phyloP scores from a whole-genome alignment of 2,329 filamentous ascomycete genomes.

The Davidsoniella eucalypti region DNA sequence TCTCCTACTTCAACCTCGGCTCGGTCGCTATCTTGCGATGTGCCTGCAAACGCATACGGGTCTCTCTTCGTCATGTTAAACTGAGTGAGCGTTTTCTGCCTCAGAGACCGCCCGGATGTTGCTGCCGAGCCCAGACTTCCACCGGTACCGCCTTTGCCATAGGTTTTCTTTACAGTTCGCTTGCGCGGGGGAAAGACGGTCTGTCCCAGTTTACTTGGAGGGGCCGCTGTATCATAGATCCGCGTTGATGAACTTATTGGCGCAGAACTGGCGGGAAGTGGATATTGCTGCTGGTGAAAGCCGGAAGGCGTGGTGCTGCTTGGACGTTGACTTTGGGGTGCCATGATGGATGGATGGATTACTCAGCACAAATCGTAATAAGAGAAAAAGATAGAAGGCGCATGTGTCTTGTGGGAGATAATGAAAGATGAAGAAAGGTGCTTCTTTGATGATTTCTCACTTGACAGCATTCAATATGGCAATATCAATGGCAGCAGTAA shows the following conservation, averaged over 20 bases:
- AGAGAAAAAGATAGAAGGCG: too few species aligned
- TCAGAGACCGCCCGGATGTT: constrained; percentile 14
- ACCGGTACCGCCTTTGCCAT: constrained; percentile 16
- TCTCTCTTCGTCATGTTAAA: constrained; percentile 8
- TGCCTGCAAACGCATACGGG: not conserved
- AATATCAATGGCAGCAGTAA: too few species aligned
- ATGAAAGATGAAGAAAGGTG: too few species aligned
- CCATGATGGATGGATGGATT: too few species aligned
- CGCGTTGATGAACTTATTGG: not conserved
- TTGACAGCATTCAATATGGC: too few species aligned
- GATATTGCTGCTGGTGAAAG: too few species aligned
- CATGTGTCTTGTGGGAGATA: too few species aligned
- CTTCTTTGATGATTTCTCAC: too few species aligned
- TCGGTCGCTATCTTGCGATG: not conserved
- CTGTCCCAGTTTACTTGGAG: constrained; percentile 19
- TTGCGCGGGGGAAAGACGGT: constrained; percentile 23
- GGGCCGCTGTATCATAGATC: not conserved
- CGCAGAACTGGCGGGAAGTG: too few species aligned
- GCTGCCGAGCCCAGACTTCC: not conserved
- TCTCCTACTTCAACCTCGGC: not conserved
- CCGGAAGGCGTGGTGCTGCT: too few species aligned
- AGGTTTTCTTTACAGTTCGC: constrained; percentile 20
- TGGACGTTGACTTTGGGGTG: too few species aligned
- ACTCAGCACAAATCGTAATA: too few species aligned
- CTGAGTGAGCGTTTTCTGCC: constrained; percentile 28